phyloP scores from a whole-genome alignment of 2,329 filamentous ascomycete genomes.

The Coniella lustricola region DNA sequence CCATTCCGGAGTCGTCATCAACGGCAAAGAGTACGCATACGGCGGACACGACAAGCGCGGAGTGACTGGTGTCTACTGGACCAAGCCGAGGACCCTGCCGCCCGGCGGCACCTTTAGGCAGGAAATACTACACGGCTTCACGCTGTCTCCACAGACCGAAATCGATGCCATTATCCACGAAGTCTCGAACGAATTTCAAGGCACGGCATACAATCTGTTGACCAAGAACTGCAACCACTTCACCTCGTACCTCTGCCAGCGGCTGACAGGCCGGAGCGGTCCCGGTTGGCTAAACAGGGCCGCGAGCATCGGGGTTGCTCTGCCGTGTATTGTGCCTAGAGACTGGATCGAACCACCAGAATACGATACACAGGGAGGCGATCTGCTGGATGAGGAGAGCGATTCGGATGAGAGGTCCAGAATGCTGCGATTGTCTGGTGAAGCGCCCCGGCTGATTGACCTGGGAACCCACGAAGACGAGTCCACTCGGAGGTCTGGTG shows the following conservation, averaged over 20 bases:
- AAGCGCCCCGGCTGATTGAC: conserved; percentile 20
- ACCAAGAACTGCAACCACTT: conserved; percentile 89
- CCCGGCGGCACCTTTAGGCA: conserved; percentile 71
- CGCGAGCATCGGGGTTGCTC: conserved; percentile 71
- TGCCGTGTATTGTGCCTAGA: conserved; percentile 74
- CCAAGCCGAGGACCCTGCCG: conserved; percentile 62
- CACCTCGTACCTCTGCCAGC: conserved; percentile 67
- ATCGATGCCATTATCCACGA: conserved; percentile 63
- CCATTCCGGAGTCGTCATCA: conserved; percentile 77
- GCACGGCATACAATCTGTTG: conserved; percentile 72
- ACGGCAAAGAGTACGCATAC: conserved; percentile 75
- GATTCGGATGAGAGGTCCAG: conserved; percentile 47
- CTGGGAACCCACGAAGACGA: conserved; percentile 19
- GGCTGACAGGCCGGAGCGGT: conserved; percentile 62
- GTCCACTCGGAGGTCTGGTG: conserved; percentile 18
- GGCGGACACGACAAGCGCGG: conserved; percentile 68
- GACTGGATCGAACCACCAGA: conserved; percentile 80
- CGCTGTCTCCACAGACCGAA: conserved; percentile 59
- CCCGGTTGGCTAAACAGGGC: conserved; percentile 77
- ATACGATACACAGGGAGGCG: conserved; percentile 64
- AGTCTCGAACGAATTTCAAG: conserved; percentile 66
- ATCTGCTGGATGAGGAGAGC: conserved; percentile 53
- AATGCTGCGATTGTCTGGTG: conserved; percentile 43
- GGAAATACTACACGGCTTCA: conserved; percentile 74
- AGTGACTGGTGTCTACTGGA: conserved; percentile 78